Percentiles rank a stretch among this genome's conserved stretches.
Evolutionary conservation across 345 rosid species (phyloP).

Genomic region (Toxicodendron radicans): DNA sequence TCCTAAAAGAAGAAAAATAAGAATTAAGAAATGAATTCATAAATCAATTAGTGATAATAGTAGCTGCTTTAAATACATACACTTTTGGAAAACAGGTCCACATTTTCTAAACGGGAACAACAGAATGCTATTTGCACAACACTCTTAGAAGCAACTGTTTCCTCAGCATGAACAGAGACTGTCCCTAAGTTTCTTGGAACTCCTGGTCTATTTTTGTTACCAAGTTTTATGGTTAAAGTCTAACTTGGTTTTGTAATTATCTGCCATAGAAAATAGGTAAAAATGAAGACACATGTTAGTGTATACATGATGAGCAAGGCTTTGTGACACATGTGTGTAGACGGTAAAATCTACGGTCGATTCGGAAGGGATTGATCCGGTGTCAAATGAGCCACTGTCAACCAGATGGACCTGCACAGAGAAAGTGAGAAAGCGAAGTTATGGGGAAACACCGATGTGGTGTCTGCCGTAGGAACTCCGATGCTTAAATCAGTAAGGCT

Average conservation of each 20-base stretch:
- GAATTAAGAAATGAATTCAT: neutral
- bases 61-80: slow-evolving; percentile 36
- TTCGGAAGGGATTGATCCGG: too few species aligned
- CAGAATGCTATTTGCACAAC: slow-evolving; percentile 51
- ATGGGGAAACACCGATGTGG: too few species aligned
- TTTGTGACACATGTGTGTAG: too few species aligned
- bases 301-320: neutral
- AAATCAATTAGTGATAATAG: neutral
- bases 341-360: too few species aligned
- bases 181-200: slow-evolving; percentile 50
- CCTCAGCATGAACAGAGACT: slow-evolving; percentile 73
- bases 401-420: too few species aligned
- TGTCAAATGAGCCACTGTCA: too few species aligned
- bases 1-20: slow-evolving; percentile 42
- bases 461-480: too few species aligned
- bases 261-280: slow-evolving; percentile 36
- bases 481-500: too few species aligned
- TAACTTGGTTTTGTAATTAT: slow-evolving; percentile 57
- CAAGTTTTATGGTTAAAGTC: slow-evolving; percentile 54
- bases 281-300: slow-evolving; percentile 8
- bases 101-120: slow-evolving; percentile 62
- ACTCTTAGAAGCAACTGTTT: slow-evolving; percentile 57
- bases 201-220: slow-evolving; percentile 34
- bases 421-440: too few species aligned
- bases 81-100: slow-evolving; percentile 77